Evolutionary conservation across 805 yeast genomes (phyloP).

Genomic region (Spathaspora passalidarum): DNA sequence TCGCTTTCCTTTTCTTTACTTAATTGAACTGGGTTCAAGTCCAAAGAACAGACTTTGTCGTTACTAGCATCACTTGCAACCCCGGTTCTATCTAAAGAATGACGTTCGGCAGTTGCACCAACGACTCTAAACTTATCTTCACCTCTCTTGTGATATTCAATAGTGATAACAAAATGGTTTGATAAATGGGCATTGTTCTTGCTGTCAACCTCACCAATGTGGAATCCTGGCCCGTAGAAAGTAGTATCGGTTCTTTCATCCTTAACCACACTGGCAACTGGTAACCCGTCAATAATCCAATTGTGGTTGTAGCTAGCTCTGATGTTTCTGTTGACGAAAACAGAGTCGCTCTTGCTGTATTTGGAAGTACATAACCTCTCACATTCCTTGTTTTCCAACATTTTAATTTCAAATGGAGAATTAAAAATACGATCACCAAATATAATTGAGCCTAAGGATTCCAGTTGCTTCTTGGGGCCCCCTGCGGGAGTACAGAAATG

Average conservation of each 20-base stretch:
- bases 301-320: slow-evolving; percentile 82
- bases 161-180: slow-evolving; percentile 75
- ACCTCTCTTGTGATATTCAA: slow-evolving; percentile 80
- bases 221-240: slow-evolving; percentile 80
- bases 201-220: slow-evolving; percentile 67
- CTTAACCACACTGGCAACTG: slow-evolving; percentile 67
- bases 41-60: slow-evolving; percentile 28
- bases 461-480: slow-evolving; percentile 72
- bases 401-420: slow-evolving; percentile 79
- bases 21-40: slow-evolving; percentile 44
- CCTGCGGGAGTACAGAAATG: slow-evolving; percentile 78
- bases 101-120: slow-evolving; percentile 78
- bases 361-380: slow-evolving; percentile 56
- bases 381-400: slow-evolving; percentile 75
- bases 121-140: slow-evolving; percentile 78
- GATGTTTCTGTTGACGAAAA: slow-evolving; percentile 75
- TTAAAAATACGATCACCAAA: slow-evolving; percentile 95
- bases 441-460: slow-evolving; percentile 86
- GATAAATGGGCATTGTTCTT: slow-evolving; percentile 55
- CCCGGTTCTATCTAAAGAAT: slow-evolving; percentile 44
- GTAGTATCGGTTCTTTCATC: slow-evolving; percentile 58
- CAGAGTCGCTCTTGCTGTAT: slow-evolving; percentile 65
- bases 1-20: slow-evolving; percentile 47
- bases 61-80: slow-evolving; percentile 18
- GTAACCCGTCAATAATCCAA: slow-evolving; percentile 94